Base-by-base conservation (phyloP, 129 eudicot genomes). In the Heracleum sosnowskyi region DNA sequence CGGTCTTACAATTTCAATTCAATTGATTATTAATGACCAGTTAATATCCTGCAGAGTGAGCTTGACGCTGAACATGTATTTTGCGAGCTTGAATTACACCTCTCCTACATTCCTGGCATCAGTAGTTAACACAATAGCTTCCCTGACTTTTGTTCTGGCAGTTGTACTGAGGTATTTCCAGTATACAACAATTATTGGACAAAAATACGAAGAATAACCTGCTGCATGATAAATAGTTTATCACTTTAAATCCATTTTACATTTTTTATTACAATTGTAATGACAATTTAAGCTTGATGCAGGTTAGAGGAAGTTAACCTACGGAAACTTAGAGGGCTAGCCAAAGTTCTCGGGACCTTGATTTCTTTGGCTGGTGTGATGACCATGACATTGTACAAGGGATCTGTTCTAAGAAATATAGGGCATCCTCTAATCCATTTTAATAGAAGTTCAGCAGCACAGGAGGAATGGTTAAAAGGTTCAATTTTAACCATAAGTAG, bases 91-190 rank as follows among this genome's bases (percentile, higher is more conserved):
- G 82, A 85, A 79, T 71, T 86, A 78, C 84, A 90, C 96, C 34
- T 88, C 96, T 62, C 90, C 96, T 2, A 88, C 92, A 2, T 82
- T 88, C 28, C 83, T 90, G 63, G 86, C 96, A 81, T 86, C 92
- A 45, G 81, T 90, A 88, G 84, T 86, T 76, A 90, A 90, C 75
- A 86, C 96, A n/a, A 83, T 90, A 81, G 87, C 96, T 77, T 80
- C 85, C 85, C 41, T 90, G 35, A 90, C 96, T 34, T 90, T 90
- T 74, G 82, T 88, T 20, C 78, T 88, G 3, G 96, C 96, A 71
- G 82, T 90, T 71, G 75, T 77, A 70, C 84, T 90, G 40, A 85
- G 92, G 96, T 90, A 83, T 35, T 11, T n/a, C 68, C 31, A 60
- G 2, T 55, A 22, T 55, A 8, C 29, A 51, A 51, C 22, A 51